Evolutionary conservation across 2,329 filamentous ascomycete species (phyloP), one percentile per base, ranked within the genome.

Genomic region (Epichloe coenophiala): DNA sequence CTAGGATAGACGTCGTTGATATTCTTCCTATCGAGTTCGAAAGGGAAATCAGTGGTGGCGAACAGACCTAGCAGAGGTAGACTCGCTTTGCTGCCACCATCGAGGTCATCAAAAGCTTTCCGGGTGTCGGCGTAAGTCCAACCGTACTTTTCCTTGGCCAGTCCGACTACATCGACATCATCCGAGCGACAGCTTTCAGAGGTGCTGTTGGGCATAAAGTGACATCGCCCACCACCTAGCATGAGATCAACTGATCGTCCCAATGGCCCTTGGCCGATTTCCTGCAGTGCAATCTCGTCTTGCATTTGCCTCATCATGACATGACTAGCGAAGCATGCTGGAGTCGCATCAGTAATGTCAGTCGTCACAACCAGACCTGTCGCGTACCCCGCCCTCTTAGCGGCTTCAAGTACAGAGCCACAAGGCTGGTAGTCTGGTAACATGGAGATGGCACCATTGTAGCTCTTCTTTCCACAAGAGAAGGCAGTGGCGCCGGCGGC

Each of bases 401-500:
- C 93, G 3, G 93, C 93, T 71, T 98, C 93, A 49, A 98, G 78
- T 4, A 83, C 88, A 17, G 90, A 95, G 7, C 91, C 93, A 65
- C 93, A 98, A 4, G 93, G 88, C 33, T 81, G 80, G 58, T 86
- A 81, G 66, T 94, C 84, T 0, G 90, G 90, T 15, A 94, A 74
- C 49, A 95, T 85, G 9, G 88, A 86, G 58, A 98, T 97, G 58
- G 93, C 93, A 45, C 89, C 89, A 63, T 98, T 98, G 72, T 98
- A 98, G 65, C 84, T 95, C 78, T 98, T 98, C 63, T 76, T 71
- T 19, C 81, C 91, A 61, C 93, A 98, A 3, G 88, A 89, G 66
- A 98, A 98, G 1, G 93, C 93, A 0, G 93, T 98, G 3, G 93
- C 93, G 38, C 93, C 93, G n/a, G 93, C 93, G 5, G 93, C 93